Conservation (phyloP, 2,329 filamentous ascomycete genomes). For the Phyllosticta ampelicida region DNA sequence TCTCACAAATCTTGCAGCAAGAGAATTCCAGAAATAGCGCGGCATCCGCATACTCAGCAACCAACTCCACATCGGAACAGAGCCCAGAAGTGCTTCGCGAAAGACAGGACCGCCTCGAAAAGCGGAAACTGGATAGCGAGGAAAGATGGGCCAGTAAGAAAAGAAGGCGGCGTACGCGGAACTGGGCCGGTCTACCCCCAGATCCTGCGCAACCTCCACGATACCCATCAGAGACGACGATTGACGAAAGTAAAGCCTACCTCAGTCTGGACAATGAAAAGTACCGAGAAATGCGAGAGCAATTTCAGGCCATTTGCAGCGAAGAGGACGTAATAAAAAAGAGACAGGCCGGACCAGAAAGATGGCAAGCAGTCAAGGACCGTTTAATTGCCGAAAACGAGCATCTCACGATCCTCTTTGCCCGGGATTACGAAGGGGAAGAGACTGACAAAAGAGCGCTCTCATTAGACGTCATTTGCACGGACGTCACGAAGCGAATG, state of each 20-base stretch:
- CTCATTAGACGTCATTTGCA: constrained; percentile 68
- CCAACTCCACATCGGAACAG: constrained; percentile 20
- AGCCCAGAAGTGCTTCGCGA: constrained; percentile 41
- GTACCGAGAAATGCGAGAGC: constrained; percentile 54
- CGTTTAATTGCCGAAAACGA: constrained; percentile 53
- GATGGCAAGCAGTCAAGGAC: constrained; percentile 62
- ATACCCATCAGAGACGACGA: constrained; percentile 72
- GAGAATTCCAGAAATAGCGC: not conserved
- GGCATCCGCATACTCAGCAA: not conserved
- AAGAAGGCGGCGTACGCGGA: constrained; percentile 55
- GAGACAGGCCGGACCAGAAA: constrained; percentile 59
- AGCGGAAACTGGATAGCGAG: constrained; percentile 48
- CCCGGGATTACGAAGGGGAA: constrained; percentile 27
- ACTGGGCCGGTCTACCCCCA: constrained; percentile 56
- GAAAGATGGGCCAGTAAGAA: constrained; percentile 54
- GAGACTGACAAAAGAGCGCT: constrained; percentile 44
- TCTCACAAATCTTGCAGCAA: not conserved
- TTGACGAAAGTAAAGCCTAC: constrained; percentile 65
- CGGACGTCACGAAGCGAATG: constrained; percentile 72
- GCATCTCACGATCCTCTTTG: constrained; percentile 54
- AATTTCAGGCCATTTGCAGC: constrained; percentile 61
- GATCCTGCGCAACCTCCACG: constrained; percentile 59
- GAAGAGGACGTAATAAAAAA: constrained; percentile 61
- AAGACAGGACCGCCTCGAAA: constrained; percentile 43
- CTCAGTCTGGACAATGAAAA: constrained; percentile 51